Percentiles rank a stretch among this genome's conserved stretches.
Evolutionary conservation across 371 early-diverging fungal species (phyloP).

Genomic region (Haplosporangium sp.): DNA sequence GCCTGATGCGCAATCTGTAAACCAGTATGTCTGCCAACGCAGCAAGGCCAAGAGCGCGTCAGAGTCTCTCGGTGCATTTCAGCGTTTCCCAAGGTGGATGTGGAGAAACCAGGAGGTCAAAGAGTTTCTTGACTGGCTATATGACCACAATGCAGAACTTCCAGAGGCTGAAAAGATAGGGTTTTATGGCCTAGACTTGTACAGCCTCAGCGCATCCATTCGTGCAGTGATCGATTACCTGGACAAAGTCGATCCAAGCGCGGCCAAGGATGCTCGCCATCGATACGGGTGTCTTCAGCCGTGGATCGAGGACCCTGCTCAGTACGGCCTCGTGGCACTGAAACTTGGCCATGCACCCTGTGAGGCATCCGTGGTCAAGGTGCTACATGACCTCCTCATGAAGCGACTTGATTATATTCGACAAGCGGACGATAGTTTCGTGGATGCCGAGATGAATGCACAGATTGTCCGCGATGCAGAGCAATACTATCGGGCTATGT

Average conservation of each 20-base stretch:
- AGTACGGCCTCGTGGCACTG: slow-evolving; percentile 30
- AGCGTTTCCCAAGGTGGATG: slow-evolving; percentile 58
- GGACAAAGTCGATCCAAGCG: slow-evolving; percentile 26
- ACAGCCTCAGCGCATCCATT: slow-evolving; percentile 40
- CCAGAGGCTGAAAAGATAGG: slow-evolving; percentile 9
- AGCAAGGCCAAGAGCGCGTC: slow-evolving; percentile 10
- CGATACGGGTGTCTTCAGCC: slow-evolving; percentile 45
- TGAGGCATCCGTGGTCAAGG: slow-evolving; percentile 35
- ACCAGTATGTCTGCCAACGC: slow-evolving; percentile 42
- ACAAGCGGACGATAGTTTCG: slow-evolving; percentile 12
- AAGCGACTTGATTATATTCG: slow-evolving; percentile 21
- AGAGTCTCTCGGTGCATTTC: slow-evolving; percentile 35
- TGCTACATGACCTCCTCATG: slow-evolving; percentile 23
- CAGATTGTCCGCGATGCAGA: slow-evolving; percentile 52
- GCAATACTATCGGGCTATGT: slow-evolving; percentile 51
- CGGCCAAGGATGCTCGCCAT: slow-evolving; percentile 28
- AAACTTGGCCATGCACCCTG: slow-evolving; percentile 24
- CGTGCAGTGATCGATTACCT: slow-evolving; percentile 41
- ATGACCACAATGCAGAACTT: slow-evolving; percentile 12
- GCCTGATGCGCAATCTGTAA: slow-evolving; percentile 42
- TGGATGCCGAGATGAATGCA: slow-evolving; percentile 54
- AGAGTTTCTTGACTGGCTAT: slow-evolving; percentile 51
- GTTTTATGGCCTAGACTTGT: slow-evolving; percentile 52
- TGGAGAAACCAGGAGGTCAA: slow-evolving; percentile 52
- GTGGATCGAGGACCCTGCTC: slow-evolving; percentile 31